Conservation (phyloP, 148 eudicot species). For the Rheum nobile region DNA sequence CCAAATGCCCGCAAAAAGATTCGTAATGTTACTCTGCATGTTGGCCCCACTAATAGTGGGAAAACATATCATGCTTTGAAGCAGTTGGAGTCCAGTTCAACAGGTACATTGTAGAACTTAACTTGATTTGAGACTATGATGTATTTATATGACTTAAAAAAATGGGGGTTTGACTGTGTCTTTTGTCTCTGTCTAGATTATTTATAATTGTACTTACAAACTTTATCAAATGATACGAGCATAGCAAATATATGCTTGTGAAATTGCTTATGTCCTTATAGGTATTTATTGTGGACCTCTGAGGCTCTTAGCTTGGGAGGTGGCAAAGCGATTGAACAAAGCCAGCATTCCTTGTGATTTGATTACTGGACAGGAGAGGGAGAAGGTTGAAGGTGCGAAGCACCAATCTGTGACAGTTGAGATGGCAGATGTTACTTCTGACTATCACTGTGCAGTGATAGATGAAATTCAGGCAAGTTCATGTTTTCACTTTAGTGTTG, state of each 20-base stretch:
- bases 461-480: constrained; percentile 88
- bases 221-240: neutral
- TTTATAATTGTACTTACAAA: neutral
- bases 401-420: constrained; percentile 93
- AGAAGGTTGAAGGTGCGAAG: constrained; percentile 74
- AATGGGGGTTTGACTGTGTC: neutral
- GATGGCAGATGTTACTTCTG: constrained; percentile 79
- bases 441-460: constrained; percentile 76
- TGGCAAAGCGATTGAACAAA: constrained; percentile 81
- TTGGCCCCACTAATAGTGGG: constrained; percentile 98
- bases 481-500: neutral
- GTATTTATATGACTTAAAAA: neutral
- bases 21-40: constrained; percentile 66
- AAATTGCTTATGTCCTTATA: constrained; percentile 18
- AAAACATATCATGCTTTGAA: constrained; percentile 86
- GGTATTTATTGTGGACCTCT: constrained; percentile 97
- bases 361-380: constrained; percentile 91
- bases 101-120: constrained; percentile 37
- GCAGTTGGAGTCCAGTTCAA: constrained; percentile 69
- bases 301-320: constrained; percentile 97
- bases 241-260: neutral
- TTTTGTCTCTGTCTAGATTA: neutral
- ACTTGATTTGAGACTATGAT: neutral
- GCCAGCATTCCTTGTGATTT: constrained; percentile 86
- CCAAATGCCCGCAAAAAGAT: constrained; percentile 78